These are phyloP conservation scores for Exophiala calicioides DNA, from an alignment of 2,329 filamentous ascomycete genomes.

Conservation along the genomic window DNA sequence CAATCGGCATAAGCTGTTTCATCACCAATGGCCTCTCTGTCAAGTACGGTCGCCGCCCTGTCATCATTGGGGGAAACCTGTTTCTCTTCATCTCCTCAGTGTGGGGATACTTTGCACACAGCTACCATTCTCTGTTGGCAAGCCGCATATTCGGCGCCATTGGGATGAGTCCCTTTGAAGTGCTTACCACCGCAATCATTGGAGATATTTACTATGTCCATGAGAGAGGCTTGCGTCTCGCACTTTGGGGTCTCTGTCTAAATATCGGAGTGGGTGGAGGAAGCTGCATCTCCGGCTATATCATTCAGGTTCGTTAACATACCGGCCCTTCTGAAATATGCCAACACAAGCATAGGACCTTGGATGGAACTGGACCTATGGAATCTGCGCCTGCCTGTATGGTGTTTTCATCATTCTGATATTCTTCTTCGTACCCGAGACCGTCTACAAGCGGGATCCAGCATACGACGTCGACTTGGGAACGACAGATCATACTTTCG, in stretches of 20 bases:
- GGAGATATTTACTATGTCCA: conserved; percentile 50
- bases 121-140: conserved; percentile 28
- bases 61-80: conserved; percentile 26
- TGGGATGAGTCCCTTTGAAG: conserved; percentile 31
- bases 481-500: conserved; percentile 25
- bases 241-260: conserved; percentile 43
- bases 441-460: conserved; percentile 25
- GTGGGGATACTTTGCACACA: conserved; percentile 29
- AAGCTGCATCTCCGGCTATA: conserved; percentile 38
- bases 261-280: conserved; percentile 43
- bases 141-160: conserved; percentile 28
- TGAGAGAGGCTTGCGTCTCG: conserved; percentile 43
- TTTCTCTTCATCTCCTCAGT: conserved; percentile 27
- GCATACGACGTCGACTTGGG: conserved; percentile 28
- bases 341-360: conserved; percentile 10
- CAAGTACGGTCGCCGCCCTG: conserved; percentile 27
- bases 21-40: conserved; percentile 27
- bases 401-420: conserved; percentile 18
- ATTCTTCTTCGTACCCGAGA: conserved; percentile 25
- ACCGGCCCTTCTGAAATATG: not conserved
- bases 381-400: conserved; percentile 20
- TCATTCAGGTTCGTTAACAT: conserved; percentile 42
- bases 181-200: conserved; percentile 38
- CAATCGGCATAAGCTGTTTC: conserved; percentile 35
- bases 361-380: conserved; percentile 31